These are phyloP conservation scores for Aureobasidium sp. DNA, from an alignment of 2,329 filamentous ascomycete species.

Conservation along the genomic window DNA sequence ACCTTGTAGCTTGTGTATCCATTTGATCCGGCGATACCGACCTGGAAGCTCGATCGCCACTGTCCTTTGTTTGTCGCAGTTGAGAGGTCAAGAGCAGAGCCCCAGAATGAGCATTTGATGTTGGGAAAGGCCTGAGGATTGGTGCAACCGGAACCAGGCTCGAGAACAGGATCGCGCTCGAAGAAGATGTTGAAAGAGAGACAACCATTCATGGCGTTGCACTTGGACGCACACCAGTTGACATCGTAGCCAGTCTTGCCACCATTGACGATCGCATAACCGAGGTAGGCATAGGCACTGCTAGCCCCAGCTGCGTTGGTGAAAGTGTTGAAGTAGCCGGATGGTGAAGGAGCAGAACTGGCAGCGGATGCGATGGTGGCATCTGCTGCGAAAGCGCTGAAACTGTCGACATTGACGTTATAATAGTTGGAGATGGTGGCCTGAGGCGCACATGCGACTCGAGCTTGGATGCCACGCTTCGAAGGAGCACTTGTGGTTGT, in stretches of 20 bases:
- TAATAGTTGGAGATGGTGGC: slow-evolving; percentile 8
- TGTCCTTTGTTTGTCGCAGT: slow-evolving; percentile 18
- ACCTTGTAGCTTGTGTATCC: slow-evolving; percentile 18
- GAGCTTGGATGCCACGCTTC: neutral
- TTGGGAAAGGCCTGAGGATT: slow-evolving; percentile 16
- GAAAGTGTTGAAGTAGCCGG: neutral
- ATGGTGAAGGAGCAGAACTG: neutral
- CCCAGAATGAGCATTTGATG: slow-evolving; percentile 20
- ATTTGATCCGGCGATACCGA: slow-evolving; percentile 28
- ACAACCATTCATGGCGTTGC: slow-evolving; percentile 21
- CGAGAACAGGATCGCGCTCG: slow-evolving; percentile 16
- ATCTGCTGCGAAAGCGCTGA: neutral
- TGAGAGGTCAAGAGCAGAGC: slow-evolving; percentile 14
- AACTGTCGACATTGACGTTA: neutral
- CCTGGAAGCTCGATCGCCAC: slow-evolving; percentile 23
- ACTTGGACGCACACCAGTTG: slow-evolving; percentile 24
- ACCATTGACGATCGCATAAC: slow-evolving; percentile 19
- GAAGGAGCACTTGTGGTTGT: neutral
- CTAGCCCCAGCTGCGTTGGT: neutral
- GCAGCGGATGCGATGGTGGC: neutral
- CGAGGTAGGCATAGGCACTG: slow-evolving; percentile 21
- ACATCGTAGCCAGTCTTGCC: slow-evolving; percentile 24
- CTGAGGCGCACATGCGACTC: slow-evolving; percentile 17
- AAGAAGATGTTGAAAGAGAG: slow-evolving; percentile 23
- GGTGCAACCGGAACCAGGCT: slow-evolving; percentile 17